Conservation (phyloP, 2,329 filamentous ascomycete genomes). For the Parascedosporium putredinis region DNA sequence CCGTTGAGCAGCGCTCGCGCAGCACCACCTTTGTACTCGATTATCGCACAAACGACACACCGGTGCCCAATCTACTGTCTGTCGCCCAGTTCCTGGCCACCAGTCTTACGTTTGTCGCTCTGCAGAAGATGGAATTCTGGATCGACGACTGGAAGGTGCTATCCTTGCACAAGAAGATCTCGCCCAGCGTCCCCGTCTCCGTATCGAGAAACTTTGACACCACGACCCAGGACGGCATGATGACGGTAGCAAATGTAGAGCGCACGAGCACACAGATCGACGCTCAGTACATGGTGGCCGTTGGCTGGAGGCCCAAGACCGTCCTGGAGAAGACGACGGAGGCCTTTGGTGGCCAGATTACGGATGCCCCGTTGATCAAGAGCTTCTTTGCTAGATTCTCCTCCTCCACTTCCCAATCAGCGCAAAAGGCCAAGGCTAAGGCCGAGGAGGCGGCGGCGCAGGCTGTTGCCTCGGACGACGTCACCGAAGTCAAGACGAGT, state of each 20-base stretch:
- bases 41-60: constrained; percentile 80
- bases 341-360: constrained; percentile 35
- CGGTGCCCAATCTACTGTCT: constrained; percentile 74
- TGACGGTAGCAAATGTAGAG: constrained; percentile 74
- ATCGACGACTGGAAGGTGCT: constrained; percentile 80
- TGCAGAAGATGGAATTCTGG: constrained; percentile 80
- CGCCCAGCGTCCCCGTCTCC: constrained; percentile 60
- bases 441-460: constrained; percentile 54
- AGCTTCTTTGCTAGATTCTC: constrained; percentile 77
- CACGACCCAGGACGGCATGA: constrained; percentile 74
- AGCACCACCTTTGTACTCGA: constrained; percentile 92
- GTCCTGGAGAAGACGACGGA: constrained; percentile 32
- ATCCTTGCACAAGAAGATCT: constrained; percentile 72
- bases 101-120: constrained; percentile 87
- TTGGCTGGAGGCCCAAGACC: constrained; percentile 66
- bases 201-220: constrained; percentile 74
- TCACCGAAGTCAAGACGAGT: constrained; percentile 59
- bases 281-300: constrained; percentile 75
- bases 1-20: constrained; percentile 51
- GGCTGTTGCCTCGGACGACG: constrained; percentile 55
- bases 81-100: constrained; percentile 89
- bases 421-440: constrained; percentile 42
- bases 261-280: constrained; percentile 87
- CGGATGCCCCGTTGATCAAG: constrained; percentile 53
- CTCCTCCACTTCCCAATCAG: constrained; percentile 40